Evolutionary conservation across 106 monocot genomes (phyloP).

Genomic region (Iris macrosiphon): DNA sequence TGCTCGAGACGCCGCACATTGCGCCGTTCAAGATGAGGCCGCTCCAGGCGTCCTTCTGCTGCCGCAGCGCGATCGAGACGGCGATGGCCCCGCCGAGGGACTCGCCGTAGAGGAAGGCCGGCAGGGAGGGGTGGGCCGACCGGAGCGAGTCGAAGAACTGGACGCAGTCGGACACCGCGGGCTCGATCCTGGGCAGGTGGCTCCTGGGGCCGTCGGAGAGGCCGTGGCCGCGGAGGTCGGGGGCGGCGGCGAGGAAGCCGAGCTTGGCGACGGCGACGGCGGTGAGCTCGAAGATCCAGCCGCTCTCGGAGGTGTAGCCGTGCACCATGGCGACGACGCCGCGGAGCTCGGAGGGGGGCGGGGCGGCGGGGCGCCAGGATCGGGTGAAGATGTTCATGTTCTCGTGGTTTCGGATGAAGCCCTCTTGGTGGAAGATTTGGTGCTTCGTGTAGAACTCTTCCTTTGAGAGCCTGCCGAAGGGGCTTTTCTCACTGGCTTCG

Average conservation of each 20-base stretch:
- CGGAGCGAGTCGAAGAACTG: slow-evolving; percentile 26
- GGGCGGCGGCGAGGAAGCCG: slow-evolving; percentile 34
- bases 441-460: slow-evolving; percentile 43
- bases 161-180: slow-evolving; percentile 36
- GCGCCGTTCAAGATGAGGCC: slow-evolving; percentile 51
- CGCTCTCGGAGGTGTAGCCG: slow-evolving; percentile 46
- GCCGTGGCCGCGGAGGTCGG: slow-evolving; percentile 59
- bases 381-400: slow-evolving; percentile 48
- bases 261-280: slow-evolving; percentile 53
- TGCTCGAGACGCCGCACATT: slow-evolving; percentile 43
- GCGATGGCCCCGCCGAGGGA: slow-evolving; percentile 62
- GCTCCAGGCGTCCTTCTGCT: slow-evolving; percentile 18
- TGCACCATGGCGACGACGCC: slow-evolving; percentile 67
- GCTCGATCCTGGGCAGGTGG: slow-evolving; percentile 20
- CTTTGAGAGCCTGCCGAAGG: slow-evolving; percentile 37
- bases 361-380: slow-evolving; percentile 29
- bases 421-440: slow-evolving; percentile 21
- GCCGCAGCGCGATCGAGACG: slow-evolving; percentile 17
- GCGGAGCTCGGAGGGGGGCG: not conserved
- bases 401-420: slow-evolving; percentile 24
- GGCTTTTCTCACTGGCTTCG: slow-evolving; percentile 35
- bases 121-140: slow-evolving; percentile 12
- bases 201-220: slow-evolving; percentile 31
- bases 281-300: slow-evolving; percentile 54
- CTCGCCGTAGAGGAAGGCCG: slow-evolving; percentile 61